A percentile compares a stretch with the other conserved stretches of the same genome.
These are phyloP conservation scores for Cylindrotheca fusiformis DNA, from an alignment of 108 stramenopile species.

Conservation along the genomic window DNA sequence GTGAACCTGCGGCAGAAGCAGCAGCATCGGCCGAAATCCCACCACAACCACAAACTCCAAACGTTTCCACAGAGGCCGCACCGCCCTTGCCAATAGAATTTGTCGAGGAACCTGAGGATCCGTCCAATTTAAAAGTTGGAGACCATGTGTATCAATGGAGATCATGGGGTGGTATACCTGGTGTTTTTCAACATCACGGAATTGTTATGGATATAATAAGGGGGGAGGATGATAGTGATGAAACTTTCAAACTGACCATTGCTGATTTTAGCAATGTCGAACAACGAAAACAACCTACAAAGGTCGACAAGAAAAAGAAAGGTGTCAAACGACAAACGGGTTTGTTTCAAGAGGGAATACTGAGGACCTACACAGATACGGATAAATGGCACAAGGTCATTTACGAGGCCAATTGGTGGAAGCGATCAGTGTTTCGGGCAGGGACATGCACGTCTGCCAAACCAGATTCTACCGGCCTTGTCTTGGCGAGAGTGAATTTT, in stretches of 20 bases:
- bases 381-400: constrained; percentile 42
- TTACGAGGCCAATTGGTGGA: constrained; percentile 36
- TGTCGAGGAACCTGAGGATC: too few relatives aligned
- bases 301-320: neutral
- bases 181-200: constrained; percentile 49
- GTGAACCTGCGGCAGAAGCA: too few relatives aligned
- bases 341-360: constrained; percentile 31
- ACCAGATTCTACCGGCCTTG: constrained; percentile 32
- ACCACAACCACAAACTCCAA: too few relatives aligned
- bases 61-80: too few relatives aligned
- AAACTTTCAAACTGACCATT: constrained; percentile 24
- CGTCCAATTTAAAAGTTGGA: constrained; percentile 29
- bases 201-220: constrained; percentile 38
- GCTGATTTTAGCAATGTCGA: constrained; percentile 39
- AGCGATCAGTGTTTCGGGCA: constrained; percentile 20
- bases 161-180: constrained; percentile 32
- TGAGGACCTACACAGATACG: constrained; percentile 28
- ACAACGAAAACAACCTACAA: neutral
- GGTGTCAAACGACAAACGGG: constrained; percentile 1
- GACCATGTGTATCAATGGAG: constrained; percentile 53
- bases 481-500: constrained; percentile 43
- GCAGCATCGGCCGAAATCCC: too few relatives aligned
- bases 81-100: too few relatives aligned
- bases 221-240: neutral
- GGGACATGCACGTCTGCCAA: constrained; percentile 26